These are phyloP conservation scores for Melanomma pulvis-pyrius DNA, from an alignment of 495 filamentous ascomycete genomes.

Conservation along the genomic window DNA sequence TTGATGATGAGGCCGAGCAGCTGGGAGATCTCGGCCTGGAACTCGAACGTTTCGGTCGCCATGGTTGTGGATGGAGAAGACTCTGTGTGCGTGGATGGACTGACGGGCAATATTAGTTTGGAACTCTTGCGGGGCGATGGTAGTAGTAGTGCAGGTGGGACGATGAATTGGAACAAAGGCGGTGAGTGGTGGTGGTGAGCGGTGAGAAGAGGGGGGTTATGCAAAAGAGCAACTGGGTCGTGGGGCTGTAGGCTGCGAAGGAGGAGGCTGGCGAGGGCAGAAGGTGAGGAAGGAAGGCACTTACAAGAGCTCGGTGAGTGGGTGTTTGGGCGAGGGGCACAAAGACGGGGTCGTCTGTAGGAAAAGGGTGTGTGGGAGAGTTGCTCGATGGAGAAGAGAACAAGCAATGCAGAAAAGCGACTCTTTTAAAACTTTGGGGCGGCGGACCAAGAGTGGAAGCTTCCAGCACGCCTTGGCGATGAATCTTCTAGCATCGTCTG, in stretches of 20 bases:
- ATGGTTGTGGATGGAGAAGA: constrained; percentile 54
- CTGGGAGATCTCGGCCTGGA: constrained; percentile 99
- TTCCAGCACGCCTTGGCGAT: neutral
- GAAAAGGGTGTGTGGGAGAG: neutral
- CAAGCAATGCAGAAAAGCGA: too few species aligned
- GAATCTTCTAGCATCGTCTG: neutral
- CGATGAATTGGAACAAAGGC: too few species aligned
- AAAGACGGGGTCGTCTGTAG: constrained; percentile 13
- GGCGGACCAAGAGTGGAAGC: neutral
- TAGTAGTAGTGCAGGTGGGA: too few species aligned
- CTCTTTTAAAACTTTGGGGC: too few species aligned
- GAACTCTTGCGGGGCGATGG: neutral
- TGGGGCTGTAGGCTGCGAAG: neutral
- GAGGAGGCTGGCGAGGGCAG: neutral
- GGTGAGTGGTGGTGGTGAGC: neutral
- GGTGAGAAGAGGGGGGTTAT: neutral
- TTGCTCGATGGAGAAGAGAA: neutral
- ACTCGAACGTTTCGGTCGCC: constrained; percentile 90
- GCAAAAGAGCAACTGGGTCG: neutral
- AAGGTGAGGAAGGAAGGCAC: neutral
- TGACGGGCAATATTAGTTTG: neutral
- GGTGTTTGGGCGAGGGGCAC: neutral
- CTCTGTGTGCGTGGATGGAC: neutral
- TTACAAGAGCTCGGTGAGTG: neutral
- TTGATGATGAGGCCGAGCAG: constrained; percentile 99